Percentiles rank a stretch among this genome's conserved stretches.
Evolutionary conservation across 176 grass and related monocot species (phyloP).

Genomic region (Oryza longistaminata): DNA sequence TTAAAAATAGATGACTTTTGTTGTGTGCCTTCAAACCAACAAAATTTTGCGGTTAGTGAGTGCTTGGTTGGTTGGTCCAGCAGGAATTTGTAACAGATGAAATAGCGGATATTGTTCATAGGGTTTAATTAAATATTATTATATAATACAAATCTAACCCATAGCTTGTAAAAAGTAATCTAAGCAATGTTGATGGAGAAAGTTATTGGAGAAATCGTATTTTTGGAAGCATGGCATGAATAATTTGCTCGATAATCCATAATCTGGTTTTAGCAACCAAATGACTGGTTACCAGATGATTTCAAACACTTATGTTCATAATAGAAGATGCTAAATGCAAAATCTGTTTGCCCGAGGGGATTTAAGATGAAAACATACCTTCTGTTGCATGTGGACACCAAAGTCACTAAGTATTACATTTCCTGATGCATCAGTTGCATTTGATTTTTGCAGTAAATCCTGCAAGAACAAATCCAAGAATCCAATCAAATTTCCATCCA

Average conservation of each 20-base stretch:
- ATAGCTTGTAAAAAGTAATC: too few species aligned
- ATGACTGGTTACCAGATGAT: not conserved
- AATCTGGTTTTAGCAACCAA: too few species aligned
- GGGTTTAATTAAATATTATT: too few species aligned
- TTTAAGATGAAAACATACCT: conserved; percentile 47
- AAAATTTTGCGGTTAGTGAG: not conserved
- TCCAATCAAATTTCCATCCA: conserved; percentile 4
- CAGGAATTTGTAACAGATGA: not conserved
- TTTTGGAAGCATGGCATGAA: too few species aligned
- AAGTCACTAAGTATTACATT: conserved; percentile 86
- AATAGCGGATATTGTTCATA: too few species aligned
- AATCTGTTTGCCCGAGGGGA: not conserved
- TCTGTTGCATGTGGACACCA: conserved; percentile 91
- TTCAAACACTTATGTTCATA: not conserved
- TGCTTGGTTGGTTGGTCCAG: conserved; percentile 1
- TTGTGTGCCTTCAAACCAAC: not conserved
- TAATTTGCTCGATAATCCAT: too few species aligned
- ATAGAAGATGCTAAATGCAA: not conserved
- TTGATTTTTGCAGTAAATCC: conserved; percentile 89
- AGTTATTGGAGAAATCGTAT: too few species aligned
- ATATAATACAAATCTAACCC: too few species aligned
- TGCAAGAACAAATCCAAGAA: conserved; percentile 48
- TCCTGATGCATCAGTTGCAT: conserved; percentile 89
- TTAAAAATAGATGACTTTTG: not conserved
- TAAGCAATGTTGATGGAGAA: too few species aligned